phyloP scores from a whole-genome alignment of 2,329 filamentous ascomycete species.

The Nigrograna mackinnonii region DNA sequence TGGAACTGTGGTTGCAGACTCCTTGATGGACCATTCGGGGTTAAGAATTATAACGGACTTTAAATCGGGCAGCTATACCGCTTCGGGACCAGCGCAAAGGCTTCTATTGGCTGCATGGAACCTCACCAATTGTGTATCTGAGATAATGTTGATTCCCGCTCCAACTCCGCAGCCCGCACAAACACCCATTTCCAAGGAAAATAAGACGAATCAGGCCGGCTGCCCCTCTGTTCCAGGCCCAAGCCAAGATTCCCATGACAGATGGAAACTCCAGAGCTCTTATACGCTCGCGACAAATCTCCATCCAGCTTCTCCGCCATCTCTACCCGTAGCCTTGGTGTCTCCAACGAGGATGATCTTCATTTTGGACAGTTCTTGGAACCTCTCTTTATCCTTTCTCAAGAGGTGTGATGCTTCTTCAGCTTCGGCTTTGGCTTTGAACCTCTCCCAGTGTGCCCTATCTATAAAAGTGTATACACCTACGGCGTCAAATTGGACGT shows the following conservation, averaged over 20 bases:
- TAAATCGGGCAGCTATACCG: no score
- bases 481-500: constrained; percentile 20
- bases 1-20: no score
- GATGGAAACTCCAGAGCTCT: no score
- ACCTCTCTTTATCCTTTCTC: constrained; percentile 14
- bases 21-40: no score
- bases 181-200: no score
- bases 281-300: constrained; percentile 19
- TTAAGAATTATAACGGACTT: no score
- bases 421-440: constrained; percentile 12
- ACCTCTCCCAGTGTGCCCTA: constrained; percentile 19
- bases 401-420: constrained; percentile 9
- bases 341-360: constrained; percentile 17
- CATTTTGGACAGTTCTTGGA: constrained; percentile 14
- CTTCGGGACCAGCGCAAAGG: no score
- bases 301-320: constrained; percentile 17
- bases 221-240: not conserved
- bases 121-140: no score
- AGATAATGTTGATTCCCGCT: no score
- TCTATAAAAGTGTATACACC: constrained; percentile 19
- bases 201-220: not conserved
- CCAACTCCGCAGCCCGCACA: no score
- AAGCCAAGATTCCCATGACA: not conserved
- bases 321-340: constrained; percentile 15
- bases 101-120: no score